A percentile compares a stretch with the other conserved stretches of the same genome.
Conservation (phyloP, 805 yeast genomes). For the Candida arabinofermentans region DNA sequence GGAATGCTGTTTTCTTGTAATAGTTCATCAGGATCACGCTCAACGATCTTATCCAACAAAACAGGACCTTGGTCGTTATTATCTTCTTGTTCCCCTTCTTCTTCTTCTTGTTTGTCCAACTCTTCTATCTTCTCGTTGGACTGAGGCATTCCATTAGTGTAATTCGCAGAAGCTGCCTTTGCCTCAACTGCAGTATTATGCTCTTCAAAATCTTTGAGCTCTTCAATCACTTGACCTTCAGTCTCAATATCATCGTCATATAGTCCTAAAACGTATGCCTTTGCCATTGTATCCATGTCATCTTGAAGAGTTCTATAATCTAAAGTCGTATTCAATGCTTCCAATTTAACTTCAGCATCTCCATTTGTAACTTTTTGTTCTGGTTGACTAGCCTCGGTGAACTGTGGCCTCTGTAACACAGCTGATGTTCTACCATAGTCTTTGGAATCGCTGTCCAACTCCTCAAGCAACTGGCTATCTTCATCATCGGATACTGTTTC, state of each 20-base stretch:
- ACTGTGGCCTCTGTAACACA: neutral
- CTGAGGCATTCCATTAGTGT: too few relatives aligned
- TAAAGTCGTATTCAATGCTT: constrained; percentile 27
- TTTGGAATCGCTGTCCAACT: constrained; percentile 5
- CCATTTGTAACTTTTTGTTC: neutral
- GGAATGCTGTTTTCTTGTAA: constrained; percentile 16
- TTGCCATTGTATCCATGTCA: constrained; percentile 54
- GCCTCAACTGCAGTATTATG: constrained; percentile 46
- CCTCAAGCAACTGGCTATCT: constrained; percentile 10
- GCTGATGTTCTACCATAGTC: constrained; percentile 9
- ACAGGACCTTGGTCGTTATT: constrained; percentile 37
- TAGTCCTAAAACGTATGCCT: constrained; percentile 54
- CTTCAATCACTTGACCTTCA: constrained; percentile 52
- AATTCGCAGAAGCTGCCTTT: too few relatives aligned
- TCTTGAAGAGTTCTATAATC: constrained; percentile 41
- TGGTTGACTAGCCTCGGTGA: neutral
- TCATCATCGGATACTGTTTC: constrained; percentile 16
- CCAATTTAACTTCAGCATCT: too few relatives aligned
- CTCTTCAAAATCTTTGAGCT: constrained; percentile 48
- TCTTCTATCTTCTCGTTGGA: constrained; percentile 10
- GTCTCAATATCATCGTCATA: constrained; percentile 59
- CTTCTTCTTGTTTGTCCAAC: constrained; percentile 24
- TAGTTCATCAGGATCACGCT: constrained; percentile 33
- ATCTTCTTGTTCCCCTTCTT: constrained; percentile 34
- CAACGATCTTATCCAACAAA: constrained; percentile 41